A percentile compares a stretch with the other conserved stretches of the same genome.
Evolutionary conservation across 495 filamentous ascomycete genomes (phyloP).

Genomic region (Neurospora sp.): DNA sequence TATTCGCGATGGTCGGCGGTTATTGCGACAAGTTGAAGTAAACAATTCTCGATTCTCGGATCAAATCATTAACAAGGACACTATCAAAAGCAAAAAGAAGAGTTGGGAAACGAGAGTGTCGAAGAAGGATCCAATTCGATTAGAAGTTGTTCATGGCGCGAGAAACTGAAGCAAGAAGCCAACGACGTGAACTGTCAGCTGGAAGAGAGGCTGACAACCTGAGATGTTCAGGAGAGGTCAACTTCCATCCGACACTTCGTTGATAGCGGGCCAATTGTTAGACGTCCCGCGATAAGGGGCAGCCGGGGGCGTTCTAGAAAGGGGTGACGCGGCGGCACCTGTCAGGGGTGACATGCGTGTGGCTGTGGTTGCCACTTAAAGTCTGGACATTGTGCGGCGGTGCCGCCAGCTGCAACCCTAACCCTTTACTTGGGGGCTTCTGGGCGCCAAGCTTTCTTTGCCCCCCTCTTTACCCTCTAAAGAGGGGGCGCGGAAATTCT

Average conservation of each 20-base stretch:
- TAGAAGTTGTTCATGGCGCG: background rate
- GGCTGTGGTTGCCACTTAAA: background rate
- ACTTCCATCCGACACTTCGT: background rate
- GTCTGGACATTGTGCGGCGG: background rate
- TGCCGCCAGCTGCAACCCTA: background rate
- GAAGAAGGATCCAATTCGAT: background rate
- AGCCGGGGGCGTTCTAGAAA: background rate
- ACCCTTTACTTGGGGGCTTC: background rate
- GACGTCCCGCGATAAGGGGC: background rate
- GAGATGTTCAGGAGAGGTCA: background rate
- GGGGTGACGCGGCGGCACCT: background rate
- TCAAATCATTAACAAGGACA: background rate
- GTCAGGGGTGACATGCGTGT: background rate
- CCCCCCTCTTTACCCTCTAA: no score
- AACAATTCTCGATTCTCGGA: background rate
- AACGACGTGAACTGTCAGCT: background rate
- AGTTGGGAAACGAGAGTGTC: background rate
- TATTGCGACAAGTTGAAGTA: background rate
- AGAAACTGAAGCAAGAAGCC: background rate
- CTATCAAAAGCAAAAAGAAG: background rate
- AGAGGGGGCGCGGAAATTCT: no score
- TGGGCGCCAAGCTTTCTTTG: no score
- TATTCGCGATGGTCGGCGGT: background rate
- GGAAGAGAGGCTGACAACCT: background rate
- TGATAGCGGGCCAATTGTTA: background rate